A percentile compares a stretch with the other conserved stretches of the same genome.
phyloP scores from a whole-genome alignment of 2,329 filamentous ascomycete species.

The Fusarium chaquense region DNA sequence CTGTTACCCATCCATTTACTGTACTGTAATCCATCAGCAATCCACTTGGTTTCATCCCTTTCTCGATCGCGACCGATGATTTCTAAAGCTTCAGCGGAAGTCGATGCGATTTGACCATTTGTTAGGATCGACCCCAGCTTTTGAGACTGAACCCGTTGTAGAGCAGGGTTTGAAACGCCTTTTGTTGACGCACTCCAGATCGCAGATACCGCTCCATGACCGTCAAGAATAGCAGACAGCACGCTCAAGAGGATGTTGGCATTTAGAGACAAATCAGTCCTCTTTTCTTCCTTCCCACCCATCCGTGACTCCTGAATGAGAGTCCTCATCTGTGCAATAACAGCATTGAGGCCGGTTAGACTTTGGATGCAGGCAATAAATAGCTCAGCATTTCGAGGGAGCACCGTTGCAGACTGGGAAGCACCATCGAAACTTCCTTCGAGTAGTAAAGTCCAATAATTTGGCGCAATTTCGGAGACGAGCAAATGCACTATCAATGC shows the following conservation, averaged over 20 bases:
- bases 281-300: conserved; percentile 53
- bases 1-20: conserved; percentile 78
- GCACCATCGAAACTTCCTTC: conserved; percentile 53
- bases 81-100: conserved; percentile 67
- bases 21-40: conserved; percentile 73
- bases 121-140: conserved; percentile 60
- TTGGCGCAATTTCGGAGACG: conserved; percentile 79
- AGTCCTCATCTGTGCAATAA: conserved; percentile 75
- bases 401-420: conserved; percentile 12
- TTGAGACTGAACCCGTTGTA: conserved; percentile 52
- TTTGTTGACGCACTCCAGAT: conserved; percentile 56
- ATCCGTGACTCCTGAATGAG: conserved; percentile 66
- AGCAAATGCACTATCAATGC: conserved; percentile 82
- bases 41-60: conserved; percentile 62
- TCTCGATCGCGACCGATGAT: conserved; percentile 55
- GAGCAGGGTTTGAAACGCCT: conserved; percentile 37
- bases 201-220: conserved; percentile 51
- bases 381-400: conserved; percentile 57
- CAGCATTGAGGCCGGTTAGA: conserved; percentile 81
- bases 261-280: conserved; percentile 59
- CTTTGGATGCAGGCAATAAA: conserved; percentile 77
- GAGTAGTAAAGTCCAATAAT: conserved; percentile 80
- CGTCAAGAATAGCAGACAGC: conserved; percentile 56
- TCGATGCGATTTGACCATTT: conserved; percentile 62
- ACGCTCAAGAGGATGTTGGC: conserved; percentile 60